Base-by-base conservation (phyloP, 345 rosid species). In the Heritiera littoralis region DNA sequence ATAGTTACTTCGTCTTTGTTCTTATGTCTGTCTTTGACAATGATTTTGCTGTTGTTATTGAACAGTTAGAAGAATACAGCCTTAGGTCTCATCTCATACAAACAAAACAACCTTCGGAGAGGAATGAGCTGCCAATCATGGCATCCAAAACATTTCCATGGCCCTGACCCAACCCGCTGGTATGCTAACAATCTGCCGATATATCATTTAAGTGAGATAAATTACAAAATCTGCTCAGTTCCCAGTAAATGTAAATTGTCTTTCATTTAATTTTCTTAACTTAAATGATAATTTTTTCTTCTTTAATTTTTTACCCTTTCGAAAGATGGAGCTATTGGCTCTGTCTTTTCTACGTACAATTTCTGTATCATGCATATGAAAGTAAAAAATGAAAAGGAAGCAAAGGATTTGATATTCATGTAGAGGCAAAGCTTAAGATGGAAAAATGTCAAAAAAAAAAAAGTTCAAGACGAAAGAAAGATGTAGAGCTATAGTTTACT, bases 51-150 rank as follows among this genome's bases (percentile, higher is more conserved):
- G 80, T 38, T 58, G 72, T 40, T 55, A 43, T 71, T 20, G 46
- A 75, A 30, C 89, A 91, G 94, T 85, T 84, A 41, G 86, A 87
- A 69, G 91, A 91, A 78, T 77, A 82, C 82, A 91, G 95, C 75
- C 80, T 86, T 41, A 84, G 81, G 80, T 86, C 92, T 58, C 94
- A 95, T 87, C 81, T 87, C 54, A 77, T 91, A 70, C 98, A 92
- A 84, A 85, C 79, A 83, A 87, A 90, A 79, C 86, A 89, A 77
- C 82, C 86, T 49, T 76, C 80, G 84, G 79, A 86, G 83, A 84
- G 61, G 17, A 77, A 72, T 68, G 78, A 81, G 85, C 84, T 74
- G 66, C 79, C 81, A n/a, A 49, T 82, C 49, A 46, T 85, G 67
- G 75, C 81, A 64, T 66, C 75, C 71, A 73, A 69, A 79, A 79